Evolutionary conservation across 805 yeast genomes (phyloP).

Genomic region (Wickerhamiella parazyma): DNA sequence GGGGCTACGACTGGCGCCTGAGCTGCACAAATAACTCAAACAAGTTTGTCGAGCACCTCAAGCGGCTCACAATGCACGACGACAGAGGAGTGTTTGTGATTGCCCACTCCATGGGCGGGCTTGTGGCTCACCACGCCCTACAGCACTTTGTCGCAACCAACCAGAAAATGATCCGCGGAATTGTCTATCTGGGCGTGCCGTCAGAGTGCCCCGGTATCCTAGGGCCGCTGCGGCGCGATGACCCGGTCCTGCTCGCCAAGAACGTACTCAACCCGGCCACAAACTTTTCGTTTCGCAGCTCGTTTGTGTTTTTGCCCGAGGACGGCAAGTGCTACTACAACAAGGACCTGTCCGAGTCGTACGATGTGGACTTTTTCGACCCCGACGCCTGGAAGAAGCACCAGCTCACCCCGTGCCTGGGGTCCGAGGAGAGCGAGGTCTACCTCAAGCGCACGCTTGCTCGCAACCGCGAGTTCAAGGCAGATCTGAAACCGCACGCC

Average conservation of each 20-base stretch:
- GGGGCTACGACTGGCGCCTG: conserved; percentile 92
- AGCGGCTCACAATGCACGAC: conserved; percentile 25
- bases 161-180: conserved; percentile 57
- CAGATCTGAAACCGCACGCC: conserved; percentile 39
- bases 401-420: conserved; percentile 51
- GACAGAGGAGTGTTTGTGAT: conserved; percentile 55
- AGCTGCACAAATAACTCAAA: conserved; percentile 43
- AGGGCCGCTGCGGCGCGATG: conserved; percentile 78
- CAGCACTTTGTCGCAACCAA: conserved; percentile 26
- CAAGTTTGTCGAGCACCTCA: conserved; percentile 38
- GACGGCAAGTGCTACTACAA: conserved; percentile 65
- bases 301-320: conserved; percentile 64
- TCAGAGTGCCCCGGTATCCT: conserved; percentile 70
- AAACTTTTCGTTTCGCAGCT: conserved; percentile 78
- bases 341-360: conserved; percentile 21
- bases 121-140: conserved; percentile 69
- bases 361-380: conserved; percentile 57
- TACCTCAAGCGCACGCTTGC: conserved; percentile 51
- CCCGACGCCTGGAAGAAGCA: conserved; percentile 69
- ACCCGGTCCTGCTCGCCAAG: conserved; percentile 60
- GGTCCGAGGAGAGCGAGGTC: conserved; percentile 40
- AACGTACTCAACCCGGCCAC: conserved; percentile 66
- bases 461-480: conserved; percentile 43
- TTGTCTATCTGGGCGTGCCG: conserved; percentile 75
- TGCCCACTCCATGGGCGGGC: conserved; percentile 93